These are phyloP conservation scores for Chlamydomonas incerta DNA, from an alignment of 139 green algal genomes.

Conservation along the genomic window DNA sequence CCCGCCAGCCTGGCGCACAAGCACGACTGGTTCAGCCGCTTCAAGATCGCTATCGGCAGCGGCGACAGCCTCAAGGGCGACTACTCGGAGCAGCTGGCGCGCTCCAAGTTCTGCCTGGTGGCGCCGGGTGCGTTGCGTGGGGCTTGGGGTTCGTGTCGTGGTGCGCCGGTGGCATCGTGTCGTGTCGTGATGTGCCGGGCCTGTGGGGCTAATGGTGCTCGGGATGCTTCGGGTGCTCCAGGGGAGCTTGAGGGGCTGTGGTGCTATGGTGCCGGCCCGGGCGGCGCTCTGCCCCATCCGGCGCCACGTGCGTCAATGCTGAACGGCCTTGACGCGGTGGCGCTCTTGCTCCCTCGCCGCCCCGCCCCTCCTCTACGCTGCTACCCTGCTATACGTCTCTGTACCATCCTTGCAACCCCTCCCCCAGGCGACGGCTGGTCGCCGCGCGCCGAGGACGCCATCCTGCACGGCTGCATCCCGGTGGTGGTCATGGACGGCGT, in stretches of 20 bases:
- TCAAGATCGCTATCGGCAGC: constrained; percentile 17
- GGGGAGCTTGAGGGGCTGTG: no score
- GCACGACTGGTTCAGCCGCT: constrained; percentile 5
- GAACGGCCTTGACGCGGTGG: no score
- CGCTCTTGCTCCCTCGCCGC: no score
- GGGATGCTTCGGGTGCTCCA: no score
- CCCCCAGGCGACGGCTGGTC: constrained; percentile 38
- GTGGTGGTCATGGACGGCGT: constrained; percentile 28
- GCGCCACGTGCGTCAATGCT: no score
- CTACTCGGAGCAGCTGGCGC: constrained; percentile 36
- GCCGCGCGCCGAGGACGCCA: constrained; percentile 30
- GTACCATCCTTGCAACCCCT: no score
- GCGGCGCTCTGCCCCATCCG: no score
- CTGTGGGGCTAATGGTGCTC: no score
- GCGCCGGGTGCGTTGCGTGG: neutral
- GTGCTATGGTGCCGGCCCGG: no score
- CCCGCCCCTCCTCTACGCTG: neutral
- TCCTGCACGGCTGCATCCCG: constrained; percentile 46
- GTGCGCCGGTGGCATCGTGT: no score
- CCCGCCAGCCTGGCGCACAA: constrained; percentile 15
- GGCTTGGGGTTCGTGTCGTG: neutral
- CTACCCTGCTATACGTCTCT: neutral
- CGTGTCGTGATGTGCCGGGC: no score
- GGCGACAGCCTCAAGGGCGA: neutral
- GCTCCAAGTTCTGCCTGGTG: constrained; percentile 53